A percentile compares a stretch with the other conserved stretches of the same genome.
Conservation (phyloP, 1,284 basidiomycete species). For the Irpex lacteus region DNA sequence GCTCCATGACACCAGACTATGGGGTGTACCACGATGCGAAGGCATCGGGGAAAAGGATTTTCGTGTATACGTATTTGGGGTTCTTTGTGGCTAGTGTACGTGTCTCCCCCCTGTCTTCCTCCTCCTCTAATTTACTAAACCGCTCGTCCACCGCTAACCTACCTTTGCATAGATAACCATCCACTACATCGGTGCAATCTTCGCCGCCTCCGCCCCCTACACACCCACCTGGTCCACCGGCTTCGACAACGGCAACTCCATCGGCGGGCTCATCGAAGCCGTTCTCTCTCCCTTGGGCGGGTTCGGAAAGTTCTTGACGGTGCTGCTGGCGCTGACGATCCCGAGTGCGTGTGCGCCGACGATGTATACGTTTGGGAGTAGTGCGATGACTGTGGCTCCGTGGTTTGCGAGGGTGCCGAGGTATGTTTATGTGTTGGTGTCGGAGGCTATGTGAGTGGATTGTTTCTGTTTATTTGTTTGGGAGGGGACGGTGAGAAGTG, state of each 20-base stretch:
- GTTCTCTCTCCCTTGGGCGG: constrained; percentile 43
- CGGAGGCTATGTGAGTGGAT: constrained; percentile 59
- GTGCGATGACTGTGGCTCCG: constrained; percentile 65
- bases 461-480: constrained; percentile 16
- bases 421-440: constrained; percentile 69
- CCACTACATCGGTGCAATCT: constrained; percentile 65
- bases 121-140: too few relatives aligned
- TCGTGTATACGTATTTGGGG: constrained; percentile 64
- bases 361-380: constrained; percentile 77
- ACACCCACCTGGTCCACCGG: constrained; percentile 58
- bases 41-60: constrained; percentile 52
- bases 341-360: constrained; percentile 65
- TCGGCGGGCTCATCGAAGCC: constrained; percentile 48
- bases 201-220: constrained; percentile 55
- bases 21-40: constrained; percentile 53
- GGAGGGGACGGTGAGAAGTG: background rate
- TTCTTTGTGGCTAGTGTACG: constrained; percentile 57
- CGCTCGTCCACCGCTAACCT: background rate
- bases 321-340: constrained; percentile 52
- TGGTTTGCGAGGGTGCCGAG: constrained; percentile 61
- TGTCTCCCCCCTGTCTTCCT: constrained; percentile 1
- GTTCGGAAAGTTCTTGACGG: constrained; percentile 60
- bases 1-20: constrained; percentile 56
- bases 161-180: constrained; percentile 44
- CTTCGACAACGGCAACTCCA: constrained; percentile 52